These are phyloP conservation scores for Leishmania martiniquensis DNA, from an alignment of 208 protist genomes.

Conservation along the genomic window DNA sequence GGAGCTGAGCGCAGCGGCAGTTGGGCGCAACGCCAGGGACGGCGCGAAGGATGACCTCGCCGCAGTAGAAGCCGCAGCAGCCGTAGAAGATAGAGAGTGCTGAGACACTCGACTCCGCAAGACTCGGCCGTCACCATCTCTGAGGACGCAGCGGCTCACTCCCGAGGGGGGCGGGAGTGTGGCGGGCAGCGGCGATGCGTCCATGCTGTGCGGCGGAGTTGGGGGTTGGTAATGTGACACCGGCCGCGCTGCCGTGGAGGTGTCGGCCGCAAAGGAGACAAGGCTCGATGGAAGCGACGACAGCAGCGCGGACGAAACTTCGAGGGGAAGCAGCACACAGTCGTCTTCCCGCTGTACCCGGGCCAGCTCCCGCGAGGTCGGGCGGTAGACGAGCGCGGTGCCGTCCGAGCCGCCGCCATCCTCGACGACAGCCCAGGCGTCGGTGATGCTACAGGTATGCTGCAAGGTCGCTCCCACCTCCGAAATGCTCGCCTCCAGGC, in stretches of 20 bases:
- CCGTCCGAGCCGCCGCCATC: background rate
- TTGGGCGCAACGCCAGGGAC: conserved; percentile 33
- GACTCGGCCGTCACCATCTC: background rate
- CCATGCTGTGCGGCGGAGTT: conserved; percentile 4
- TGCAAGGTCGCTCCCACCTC: background rate
- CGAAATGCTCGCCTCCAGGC: background rate
- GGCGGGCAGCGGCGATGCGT: background rate
- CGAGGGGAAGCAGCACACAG: background rate
- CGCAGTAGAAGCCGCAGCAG: background rate
- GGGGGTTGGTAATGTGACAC: background rate
- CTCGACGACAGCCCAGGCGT: background rate
- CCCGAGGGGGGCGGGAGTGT: background rate
- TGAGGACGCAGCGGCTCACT: background rate
- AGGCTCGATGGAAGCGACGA: background rate
- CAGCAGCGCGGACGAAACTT: background rate
- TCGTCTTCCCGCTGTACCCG: conserved; percentile 2
- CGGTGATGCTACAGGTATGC: background rate
- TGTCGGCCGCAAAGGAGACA: background rate
- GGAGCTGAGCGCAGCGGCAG: conserved; percentile 39
- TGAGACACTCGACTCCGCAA: background rate
- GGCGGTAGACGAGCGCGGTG: conserved; percentile 9
- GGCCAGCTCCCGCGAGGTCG: conserved; percentile 1
- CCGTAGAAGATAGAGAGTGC: background rate
- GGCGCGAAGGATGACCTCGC: background rate
- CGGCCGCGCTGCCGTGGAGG: background rate